These are phyloP conservation scores for Arthroderma uncinatum DNA, from an alignment of 2,329 filamentous ascomycete genomes.

Conservation along the genomic window DNA sequence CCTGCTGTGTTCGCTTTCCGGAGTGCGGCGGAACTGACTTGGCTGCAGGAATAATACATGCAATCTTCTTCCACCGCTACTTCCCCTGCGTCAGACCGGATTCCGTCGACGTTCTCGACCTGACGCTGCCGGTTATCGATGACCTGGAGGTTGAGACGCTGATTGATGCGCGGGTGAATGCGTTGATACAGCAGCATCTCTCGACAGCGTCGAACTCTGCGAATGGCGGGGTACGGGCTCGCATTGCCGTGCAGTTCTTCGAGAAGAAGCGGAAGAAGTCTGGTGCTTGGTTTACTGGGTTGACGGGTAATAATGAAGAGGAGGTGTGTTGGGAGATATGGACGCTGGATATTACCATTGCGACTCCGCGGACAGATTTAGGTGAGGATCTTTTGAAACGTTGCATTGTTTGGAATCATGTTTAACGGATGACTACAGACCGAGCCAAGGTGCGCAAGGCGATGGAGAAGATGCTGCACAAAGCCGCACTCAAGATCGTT, in stretches of 20 bases:
- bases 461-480: constrained; percentile 81
- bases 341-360: constrained; percentile 87
- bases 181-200: constrained; percentile 66
- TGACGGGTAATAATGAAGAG: constrained; percentile 56
- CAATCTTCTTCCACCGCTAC: constrained; percentile 98
- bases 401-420: not conserved
- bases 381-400: too few relatives aligned
- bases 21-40: not conserved
- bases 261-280: constrained; percentile 79
- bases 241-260: constrained; percentile 83
- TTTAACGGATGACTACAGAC: constrained; percentile 42
- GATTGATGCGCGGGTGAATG: constrained; percentile 74
- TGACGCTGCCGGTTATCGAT: constrained; percentile 79
- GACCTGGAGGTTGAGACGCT: constrained; percentile 86
- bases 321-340: constrained; percentile 96
- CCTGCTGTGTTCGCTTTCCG: too few relatives aligned
- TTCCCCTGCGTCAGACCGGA: constrained; percentile 76
- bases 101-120: constrained; percentile 79
- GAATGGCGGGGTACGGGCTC: constrained; percentile 55
- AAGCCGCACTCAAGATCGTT: constrained; percentile 81
- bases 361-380: constrained; percentile 75
- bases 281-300: constrained; percentile 53
- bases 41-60: constrained; percentile 69
- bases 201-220: constrained; percentile 45
- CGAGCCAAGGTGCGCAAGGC: constrained; percentile 77